Percentiles rank a stretch among this genome's conserved stretches.
phyloP scores from a whole-genome alignment of 2,329 filamentous ascomycete species.

The Pyrenophora seminiperda region DNA sequence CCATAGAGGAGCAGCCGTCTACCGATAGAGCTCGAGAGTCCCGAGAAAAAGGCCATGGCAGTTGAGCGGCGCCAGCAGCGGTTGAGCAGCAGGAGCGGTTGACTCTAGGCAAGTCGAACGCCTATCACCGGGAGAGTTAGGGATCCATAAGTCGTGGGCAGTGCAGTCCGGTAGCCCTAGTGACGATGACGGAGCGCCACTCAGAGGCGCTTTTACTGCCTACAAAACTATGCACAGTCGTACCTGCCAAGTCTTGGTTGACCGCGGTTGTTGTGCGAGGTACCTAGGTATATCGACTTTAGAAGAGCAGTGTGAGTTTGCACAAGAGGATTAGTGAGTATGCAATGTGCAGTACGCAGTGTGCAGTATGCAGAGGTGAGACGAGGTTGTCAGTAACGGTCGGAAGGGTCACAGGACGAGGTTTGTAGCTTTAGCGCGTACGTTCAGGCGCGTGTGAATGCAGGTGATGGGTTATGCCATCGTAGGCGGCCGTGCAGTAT shows the following conservation, averaged over 20 bases:
- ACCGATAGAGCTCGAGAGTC: conserved; percentile 79
- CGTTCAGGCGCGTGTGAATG: conserved; percentile 21
- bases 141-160: conserved; percentile 35
- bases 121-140: conserved; percentile 34
- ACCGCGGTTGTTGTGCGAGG: conserved; percentile 3
- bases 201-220: not conserved
- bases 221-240: conserved; percentile 5
- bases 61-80: conserved; percentile 13
- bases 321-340: conserved; percentile 6
- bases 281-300: conserved; percentile 1
- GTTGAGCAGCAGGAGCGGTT: conserved; percentile 11
- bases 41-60: conserved; percentile 65
- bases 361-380: not conserved
- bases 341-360: not conserved
- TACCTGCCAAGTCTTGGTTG: conserved; percentile 13
- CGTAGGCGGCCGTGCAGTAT: conserved; percentile 22
- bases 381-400: not conserved
- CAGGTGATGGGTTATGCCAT: conserved; percentile 38
- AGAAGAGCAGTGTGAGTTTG: conserved; percentile 6
- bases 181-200: conserved; percentile 4
- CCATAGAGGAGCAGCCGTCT: conserved; percentile 88
- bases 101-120: conserved; percentile 30
- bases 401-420: conserved; percentile 12
- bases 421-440: conserved; percentile 21
- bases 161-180: conserved; percentile 10